These are phyloP conservation scores for Kwoniella dendrophila DNA, from an alignment of 768 basidiomycete genomes.

Conservation along the genomic window DNA sequence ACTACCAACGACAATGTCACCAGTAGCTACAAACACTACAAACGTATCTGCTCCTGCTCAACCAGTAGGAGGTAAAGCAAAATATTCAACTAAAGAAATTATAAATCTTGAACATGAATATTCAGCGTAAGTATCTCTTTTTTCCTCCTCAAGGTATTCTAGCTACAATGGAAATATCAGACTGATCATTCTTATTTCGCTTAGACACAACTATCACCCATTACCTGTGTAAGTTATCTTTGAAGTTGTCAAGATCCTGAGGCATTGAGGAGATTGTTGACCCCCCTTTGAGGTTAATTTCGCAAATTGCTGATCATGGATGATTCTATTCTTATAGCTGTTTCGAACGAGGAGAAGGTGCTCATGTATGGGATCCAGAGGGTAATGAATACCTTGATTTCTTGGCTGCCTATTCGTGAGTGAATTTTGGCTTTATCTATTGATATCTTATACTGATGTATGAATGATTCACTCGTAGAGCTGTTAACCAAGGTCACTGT, in stretches of 20 bases:
- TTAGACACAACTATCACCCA: slow-evolving; percentile 82
- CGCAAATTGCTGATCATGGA: background rate
- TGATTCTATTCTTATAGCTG: slow-evolving; percentile 58
- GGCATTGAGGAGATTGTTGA: background rate
- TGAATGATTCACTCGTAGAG: slow-evolving; percentile 60
- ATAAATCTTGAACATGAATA: slow-evolving; percentile 75
- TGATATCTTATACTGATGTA: too few species aligned
- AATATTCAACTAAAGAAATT: slow-evolving; percentile 60
- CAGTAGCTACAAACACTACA: slow-evolving; percentile 16
- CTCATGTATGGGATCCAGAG: slow-evolving; percentile 82
- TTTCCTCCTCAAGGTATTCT: background rate
- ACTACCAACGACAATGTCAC: slow-evolving; percentile 14
- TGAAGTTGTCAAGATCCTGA: background rate
- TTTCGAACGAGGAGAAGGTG: slow-evolving; percentile 85
- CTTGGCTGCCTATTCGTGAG: slow-evolving; percentile 95
- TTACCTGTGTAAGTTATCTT: slow-evolving; percentile 66
- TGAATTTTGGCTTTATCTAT: slow-evolving; percentile 16
- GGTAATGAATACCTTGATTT: slow-evolving; percentile 96
- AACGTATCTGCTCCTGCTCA: slow-evolving; percentile 11
- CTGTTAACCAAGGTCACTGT: slow-evolving; percentile 76
- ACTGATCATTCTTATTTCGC: background rate
- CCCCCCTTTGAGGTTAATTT: too few species aligned
- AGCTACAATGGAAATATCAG: too few species aligned
- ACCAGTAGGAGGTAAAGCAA: slow-evolving; percentile 26
- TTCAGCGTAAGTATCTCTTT: slow-evolving; percentile 41